phyloP scores from a whole-genome alignment of 495 filamentous ascomycete genomes.

The Glonium stellatum region DNA sequence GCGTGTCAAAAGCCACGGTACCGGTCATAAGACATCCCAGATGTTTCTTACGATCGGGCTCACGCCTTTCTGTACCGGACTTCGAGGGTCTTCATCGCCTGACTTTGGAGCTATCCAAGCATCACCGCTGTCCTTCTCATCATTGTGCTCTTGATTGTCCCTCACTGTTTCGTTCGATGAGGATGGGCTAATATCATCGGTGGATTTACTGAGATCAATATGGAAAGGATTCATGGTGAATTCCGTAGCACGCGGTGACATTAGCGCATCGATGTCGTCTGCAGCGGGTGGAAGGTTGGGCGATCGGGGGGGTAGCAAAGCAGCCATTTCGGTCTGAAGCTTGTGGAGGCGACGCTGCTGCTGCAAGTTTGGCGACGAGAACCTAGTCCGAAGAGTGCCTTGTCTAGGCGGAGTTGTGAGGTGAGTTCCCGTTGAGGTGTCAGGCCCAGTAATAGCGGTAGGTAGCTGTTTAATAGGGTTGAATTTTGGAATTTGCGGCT shows the following conservation, averaged over 20 bases:
- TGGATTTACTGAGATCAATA: constrained; percentile 14
- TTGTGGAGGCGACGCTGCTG: constrained; percentile 34
- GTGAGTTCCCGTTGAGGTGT: neutral
- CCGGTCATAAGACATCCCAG: constrained; percentile 39
- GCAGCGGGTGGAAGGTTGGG: constrained; percentile 11
- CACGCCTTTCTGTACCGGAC: constrained; percentile 56
- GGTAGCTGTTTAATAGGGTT: neutral
- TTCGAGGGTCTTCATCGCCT: constrained; percentile 52
- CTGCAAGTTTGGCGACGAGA: constrained; percentile 33
- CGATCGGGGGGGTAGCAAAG: constrained; percentile 25
- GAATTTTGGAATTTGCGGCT: neutral
- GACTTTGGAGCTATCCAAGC: constrained; percentile 30
- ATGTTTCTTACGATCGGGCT: constrained; percentile 63
- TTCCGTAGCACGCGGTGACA: constrained; percentile 39
- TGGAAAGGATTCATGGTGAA: constrained; percentile 42
- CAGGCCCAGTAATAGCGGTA: neutral
- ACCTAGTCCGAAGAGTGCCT: constrained; percentile 26
- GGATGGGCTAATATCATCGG: constrained; percentile 17
- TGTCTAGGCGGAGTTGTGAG: constrained; percentile 19
- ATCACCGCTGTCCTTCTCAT: constrained; percentile 16
- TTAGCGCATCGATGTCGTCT: constrained; percentile 31
- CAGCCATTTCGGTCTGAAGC: constrained; percentile 33
- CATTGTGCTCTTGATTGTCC: constrained; percentile 10
- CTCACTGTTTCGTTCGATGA: constrained; percentile 26
- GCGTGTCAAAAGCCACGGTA: neutral